Base-by-base conservation (phyloP, 2,329 filamentous ascomycete species). In the Bimuria novae-zelandiae region DNA sequence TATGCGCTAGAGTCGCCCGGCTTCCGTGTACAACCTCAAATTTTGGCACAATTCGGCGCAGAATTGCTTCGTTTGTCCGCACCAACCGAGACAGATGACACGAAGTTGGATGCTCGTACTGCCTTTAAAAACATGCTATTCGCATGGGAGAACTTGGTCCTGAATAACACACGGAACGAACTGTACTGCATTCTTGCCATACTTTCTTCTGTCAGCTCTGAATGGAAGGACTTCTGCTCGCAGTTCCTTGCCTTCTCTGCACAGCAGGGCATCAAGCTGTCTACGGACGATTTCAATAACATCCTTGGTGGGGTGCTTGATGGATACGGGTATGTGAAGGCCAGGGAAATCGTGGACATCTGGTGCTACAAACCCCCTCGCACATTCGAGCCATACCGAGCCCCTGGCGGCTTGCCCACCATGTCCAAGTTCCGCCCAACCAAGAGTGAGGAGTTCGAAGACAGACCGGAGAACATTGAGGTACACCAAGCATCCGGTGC, bases 291-390 rank as follows among this genome's bases (percentile, higher is more conserved):
- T 5, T 84, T 85, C 74, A 80, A 84, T 55, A 61, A 65, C 16
- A 55, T 85, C 6, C 78, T 89, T 6, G 73, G 78, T 37, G 82
- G 80, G n/a, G 73, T 85, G 7, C 78, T 82, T 2, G 76, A 79
- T 23, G 72, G 73, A 0, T 76, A 79, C 41, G 81, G 80, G 49
- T 80, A 77, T 51, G 50, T 57, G 8, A 73, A 73, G 29, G 85
- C 81, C 52, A 77, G 73, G 51, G 69, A 62, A 3, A 59, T 85
- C 29, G 80, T 82, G 51, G 65, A 78, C 8, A 69, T 67, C 30
- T 85, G 82, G 77, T 73, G 71, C 57, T 63, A 71, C 44, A 53
- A 46, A 10, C 45, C 60, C 2, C 57, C 62, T 12, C 58, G 56
- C 17, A 39, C 39, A 6, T 67, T 67, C 17, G 55, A 59, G 39